Percentiles rank a stretch among this genome's conserved stretches.
Conservation (phyloP, 176 grass and related monocot species). For the Triticum urartu region DNA sequence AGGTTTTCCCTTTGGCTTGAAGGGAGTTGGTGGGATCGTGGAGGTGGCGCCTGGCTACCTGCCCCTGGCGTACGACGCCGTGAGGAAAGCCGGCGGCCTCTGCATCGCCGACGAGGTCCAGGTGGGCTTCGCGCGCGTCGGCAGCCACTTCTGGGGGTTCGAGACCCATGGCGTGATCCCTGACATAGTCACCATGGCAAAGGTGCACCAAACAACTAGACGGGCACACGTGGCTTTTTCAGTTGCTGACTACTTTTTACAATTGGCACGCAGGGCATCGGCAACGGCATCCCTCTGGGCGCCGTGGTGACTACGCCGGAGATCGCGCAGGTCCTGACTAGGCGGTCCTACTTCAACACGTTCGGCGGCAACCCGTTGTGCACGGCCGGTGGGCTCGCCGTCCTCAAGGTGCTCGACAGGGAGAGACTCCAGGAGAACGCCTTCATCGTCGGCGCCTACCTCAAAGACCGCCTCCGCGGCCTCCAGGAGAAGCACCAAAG, state of each 20-base stretch:
- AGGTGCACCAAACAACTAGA: slow-evolving; percentile 37
- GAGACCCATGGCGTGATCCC: slow-evolving; percentile 77
- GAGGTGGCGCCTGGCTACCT: slow-evolving; percentile 84
- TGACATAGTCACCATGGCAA: slow-evolving; percentile 98
- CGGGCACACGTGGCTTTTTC: not conserved
- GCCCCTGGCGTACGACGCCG: slow-evolving; percentile 62
- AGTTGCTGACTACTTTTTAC: not conserved
- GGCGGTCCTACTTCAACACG: slow-evolving; percentile 90
- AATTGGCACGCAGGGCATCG: slow-evolving; percentile 63
- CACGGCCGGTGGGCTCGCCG: slow-evolving; percentile 75
- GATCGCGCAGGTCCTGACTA: slow-evolving; percentile 80
- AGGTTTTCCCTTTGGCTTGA: not conserved
- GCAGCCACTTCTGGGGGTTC: slow-evolving; percentile 97
- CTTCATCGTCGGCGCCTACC: slow-evolving; percentile 64
- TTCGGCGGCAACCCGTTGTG: slow-evolving; percentile 90
- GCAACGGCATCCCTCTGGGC: slow-evolving; percentile 91
- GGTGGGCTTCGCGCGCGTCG: slow-evolving; percentile 75
- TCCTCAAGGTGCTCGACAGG: slow-evolving; percentile 76
- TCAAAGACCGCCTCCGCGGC: slow-evolving; percentile 63
- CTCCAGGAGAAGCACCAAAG: slow-evolving; percentile 88
- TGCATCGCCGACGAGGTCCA: slow-evolving; percentile 98
- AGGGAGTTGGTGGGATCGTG: slow-evolving; percentile 94
- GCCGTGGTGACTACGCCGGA: slow-evolving; percentile 90
- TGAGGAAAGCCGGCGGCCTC: slow-evolving; percentile 76
- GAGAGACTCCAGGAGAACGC: slow-evolving; percentile 90